These are phyloP conservation scores for Spergularia marina DNA, from an alignment of 148 eudicot genomes.

Conservation along the genomic window DNA sequence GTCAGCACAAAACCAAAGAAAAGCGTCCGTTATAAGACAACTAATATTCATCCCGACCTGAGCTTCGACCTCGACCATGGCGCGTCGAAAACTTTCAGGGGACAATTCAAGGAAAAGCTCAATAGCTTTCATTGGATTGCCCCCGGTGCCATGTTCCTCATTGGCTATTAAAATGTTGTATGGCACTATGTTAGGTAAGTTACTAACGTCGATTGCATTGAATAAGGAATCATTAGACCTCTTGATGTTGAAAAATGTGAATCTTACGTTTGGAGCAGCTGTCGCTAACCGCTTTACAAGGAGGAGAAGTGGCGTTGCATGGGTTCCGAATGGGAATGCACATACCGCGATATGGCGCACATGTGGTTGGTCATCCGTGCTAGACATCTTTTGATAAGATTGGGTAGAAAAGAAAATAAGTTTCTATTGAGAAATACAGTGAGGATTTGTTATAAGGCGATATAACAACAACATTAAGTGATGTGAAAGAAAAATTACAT, in stretches of 20 bases:
- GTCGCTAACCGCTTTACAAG: conserved; percentile 40
- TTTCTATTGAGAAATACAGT: neutral
- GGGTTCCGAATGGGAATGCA: conserved; percentile 63
- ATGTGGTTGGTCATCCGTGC: neutral
- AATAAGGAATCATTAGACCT: conserved; percentile 30
- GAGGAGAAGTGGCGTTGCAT: conserved; percentile 43
- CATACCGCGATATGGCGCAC: conserved; percentile 45
- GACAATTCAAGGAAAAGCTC: conserved; percentile 31
- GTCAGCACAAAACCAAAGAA: conserved; percentile 49
- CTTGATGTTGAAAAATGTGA: conserved; percentile 41
- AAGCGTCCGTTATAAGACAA: conserved; percentile 49
- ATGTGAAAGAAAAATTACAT: too few species aligned
- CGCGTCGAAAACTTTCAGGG: conserved; percentile 20
- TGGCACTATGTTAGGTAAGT: conserved; percentile 23
- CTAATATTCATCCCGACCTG: conserved; percentile 37
- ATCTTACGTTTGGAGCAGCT: conserved; percentile 30
- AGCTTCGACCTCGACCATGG: conserved; percentile 37
- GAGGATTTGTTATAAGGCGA: too few species aligned
- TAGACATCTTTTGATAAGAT: neutral
- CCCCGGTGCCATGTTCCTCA: conserved; percentile 20
- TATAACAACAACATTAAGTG: too few species aligned
- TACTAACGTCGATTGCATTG: neutral
- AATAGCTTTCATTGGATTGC: conserved; percentile 33
- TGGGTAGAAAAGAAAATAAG: too few species aligned
- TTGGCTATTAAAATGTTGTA: conserved; percentile 9